Percentiles rank a stretch among this genome's conserved stretches.
These are phyloP conservation scores for Schrenkiella parvula DNA, from an alignment of 345 rosid species.

Conservation along the genomic window DNA sequence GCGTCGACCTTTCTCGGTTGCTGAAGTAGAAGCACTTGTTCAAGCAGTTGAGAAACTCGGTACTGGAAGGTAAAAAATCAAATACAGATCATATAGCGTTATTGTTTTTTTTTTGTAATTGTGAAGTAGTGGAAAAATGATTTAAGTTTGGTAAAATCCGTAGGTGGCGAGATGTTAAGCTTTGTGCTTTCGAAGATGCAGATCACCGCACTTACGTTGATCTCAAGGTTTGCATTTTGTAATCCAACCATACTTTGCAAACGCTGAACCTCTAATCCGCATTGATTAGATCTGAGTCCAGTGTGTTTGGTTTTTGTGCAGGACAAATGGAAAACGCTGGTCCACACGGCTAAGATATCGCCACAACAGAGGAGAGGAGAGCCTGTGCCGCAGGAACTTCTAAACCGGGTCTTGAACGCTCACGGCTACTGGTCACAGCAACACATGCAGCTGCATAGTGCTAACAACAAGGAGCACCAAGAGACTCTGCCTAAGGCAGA, in stretches of 20 bases:
- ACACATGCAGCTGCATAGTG: slow-evolving; percentile 49
- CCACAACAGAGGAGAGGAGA: slow-evolving; percentile 98
- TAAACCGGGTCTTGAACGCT: slow-evolving; percentile 74
- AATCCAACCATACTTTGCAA: too few species aligned
- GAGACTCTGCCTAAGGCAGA: slow-evolving; percentile 20
- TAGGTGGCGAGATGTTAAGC: slow-evolving; percentile 96
- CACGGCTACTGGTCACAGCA: slow-evolving; percentile 89
- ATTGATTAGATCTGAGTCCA: neutral
- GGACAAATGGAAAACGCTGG: slow-evolving; percentile 99
- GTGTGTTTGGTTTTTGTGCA: slow-evolving; percentile 20
- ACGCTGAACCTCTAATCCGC: neutral
- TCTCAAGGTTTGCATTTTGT: slow-evolving; percentile 54
- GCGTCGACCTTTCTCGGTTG: slow-evolving; percentile 94
- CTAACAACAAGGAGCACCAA: slow-evolving; percentile 33
- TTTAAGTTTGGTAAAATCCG: neutral
- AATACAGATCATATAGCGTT: neutral
- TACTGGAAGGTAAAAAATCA: slow-evolving; percentile 62
- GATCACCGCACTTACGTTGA: slow-evolving; percentile 96
- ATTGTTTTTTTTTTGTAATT: neutral
- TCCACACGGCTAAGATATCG: slow-evolving; percentile 92
- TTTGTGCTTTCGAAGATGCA: slow-evolving; percentile 73
- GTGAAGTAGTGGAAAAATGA: neutral
- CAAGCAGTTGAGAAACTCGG: slow-evolving; percentile 97
- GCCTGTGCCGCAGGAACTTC: slow-evolving; percentile 89
- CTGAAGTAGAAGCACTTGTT: slow-evolving; percentile 95